A percentile compares a stretch with the other conserved stretches of the same genome.
Conservation (phyloP, 495 filamentous ascomycete genomes). For the Articulospora tetracladia region DNA sequence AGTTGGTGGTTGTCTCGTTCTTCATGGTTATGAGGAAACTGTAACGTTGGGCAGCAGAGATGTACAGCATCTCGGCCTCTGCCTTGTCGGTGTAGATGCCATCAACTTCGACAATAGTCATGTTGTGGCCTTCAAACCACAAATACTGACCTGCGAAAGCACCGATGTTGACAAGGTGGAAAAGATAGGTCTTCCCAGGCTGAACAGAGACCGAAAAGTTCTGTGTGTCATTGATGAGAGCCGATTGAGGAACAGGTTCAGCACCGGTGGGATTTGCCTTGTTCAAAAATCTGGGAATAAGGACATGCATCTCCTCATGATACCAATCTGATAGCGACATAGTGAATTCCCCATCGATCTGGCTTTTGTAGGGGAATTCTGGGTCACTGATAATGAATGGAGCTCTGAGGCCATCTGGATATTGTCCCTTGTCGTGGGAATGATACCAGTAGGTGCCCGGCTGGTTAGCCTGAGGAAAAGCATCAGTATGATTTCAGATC, state of each 20-base stretch:
- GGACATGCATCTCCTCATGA: conserved; percentile 37
- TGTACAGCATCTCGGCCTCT: conserved; percentile 48
- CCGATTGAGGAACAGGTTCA: conserved; percentile 62
- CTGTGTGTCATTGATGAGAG: conserved; percentile 35
- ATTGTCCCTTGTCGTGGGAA: conserved; percentile 56
- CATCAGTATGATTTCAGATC: conserved; percentile 10
- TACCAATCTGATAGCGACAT: conserved; percentile 54
- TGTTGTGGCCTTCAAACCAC: conserved; percentile 67
- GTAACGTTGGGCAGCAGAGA: conserved; percentile 68
- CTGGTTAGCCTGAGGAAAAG: conserved; percentile 44
- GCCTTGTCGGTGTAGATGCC: conserved; percentile 54
- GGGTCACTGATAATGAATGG: conserved; percentile 59
- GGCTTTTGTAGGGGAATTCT: conserved; percentile 44
- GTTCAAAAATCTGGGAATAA: conserved; percentile 55
- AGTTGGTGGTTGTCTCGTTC: conserved; percentile 61
- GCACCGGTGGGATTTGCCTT: conserved; percentile 54
- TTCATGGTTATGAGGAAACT: conserved; percentile 64
- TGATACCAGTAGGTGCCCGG: conserved; percentile 74
- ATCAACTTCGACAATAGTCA: conserved; percentile 51
- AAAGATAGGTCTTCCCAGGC: conserved; percentile 75
- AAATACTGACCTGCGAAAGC: conserved; percentile 65
- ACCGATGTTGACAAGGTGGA: conserved; percentile 67
- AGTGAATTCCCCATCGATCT: conserved; percentile 56
- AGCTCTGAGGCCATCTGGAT: conserved; percentile 61
- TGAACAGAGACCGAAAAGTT: conserved; percentile 52